Conservation (phyloP, 2,329 filamentous ascomycete species). For the Cladorrhinum sp. region DNA sequence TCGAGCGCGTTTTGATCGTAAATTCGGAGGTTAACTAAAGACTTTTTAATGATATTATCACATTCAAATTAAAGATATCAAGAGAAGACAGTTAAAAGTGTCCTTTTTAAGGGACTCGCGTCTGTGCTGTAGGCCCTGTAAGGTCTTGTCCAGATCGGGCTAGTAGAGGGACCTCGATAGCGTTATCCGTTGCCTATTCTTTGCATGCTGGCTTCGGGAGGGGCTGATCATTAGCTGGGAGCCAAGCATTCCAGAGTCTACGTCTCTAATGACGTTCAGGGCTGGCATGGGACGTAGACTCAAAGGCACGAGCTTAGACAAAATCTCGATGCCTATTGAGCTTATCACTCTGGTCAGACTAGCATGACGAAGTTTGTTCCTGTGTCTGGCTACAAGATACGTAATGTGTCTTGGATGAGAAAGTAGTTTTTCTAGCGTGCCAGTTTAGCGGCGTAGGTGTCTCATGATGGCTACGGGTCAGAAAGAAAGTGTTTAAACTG, state of each 20-base stretch:
- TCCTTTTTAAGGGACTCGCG: too few relatives aligned
- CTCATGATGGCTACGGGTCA: slow-evolving; percentile 7
- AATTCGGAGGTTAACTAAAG: too few relatives aligned
- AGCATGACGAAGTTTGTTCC: slow-evolving; percentile 1
- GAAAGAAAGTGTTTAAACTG: neutral
- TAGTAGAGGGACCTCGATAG: too few relatives aligned
- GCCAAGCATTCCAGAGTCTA: slow-evolving; percentile 11
- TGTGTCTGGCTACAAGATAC: neutral
- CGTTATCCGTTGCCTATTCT: too few relatives aligned
- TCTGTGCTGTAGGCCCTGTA: too few relatives aligned
- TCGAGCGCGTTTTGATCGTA: too few relatives aligned
- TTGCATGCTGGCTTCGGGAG: slow-evolving; percentile 7
- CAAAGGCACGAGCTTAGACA: neutral
- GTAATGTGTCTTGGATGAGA: slow-evolving; percentile 1
- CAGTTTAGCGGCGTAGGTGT: slow-evolving; percentile 2
- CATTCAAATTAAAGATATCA: too few relatives aligned
- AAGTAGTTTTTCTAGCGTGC: neutral
- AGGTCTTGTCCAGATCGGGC: too few relatives aligned
- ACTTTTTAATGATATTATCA: too few relatives aligned
- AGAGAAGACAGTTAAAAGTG: too few relatives aligned
- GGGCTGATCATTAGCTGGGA: slow-evolving; percentile 1
- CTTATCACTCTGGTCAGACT: neutral
- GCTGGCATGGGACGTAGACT: slow-evolving; percentile 1
- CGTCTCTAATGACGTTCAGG: slow-evolving; percentile 20
- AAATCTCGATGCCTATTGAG: slow-evolving; percentile 19